Conservation (phyloP, 192 early-diverging fungal genomes). For the Endogone sp. region DNA sequence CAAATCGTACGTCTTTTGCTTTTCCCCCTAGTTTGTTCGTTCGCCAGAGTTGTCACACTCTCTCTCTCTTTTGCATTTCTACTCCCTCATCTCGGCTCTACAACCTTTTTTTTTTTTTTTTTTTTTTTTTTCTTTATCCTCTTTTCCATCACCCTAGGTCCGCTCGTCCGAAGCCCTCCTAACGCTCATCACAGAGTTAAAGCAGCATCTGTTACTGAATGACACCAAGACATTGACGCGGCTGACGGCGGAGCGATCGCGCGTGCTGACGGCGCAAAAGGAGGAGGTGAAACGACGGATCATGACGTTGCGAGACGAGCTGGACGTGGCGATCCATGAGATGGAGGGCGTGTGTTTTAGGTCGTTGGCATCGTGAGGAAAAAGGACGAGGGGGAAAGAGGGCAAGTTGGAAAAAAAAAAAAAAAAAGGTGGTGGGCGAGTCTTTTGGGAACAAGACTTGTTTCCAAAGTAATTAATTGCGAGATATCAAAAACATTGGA, state of each 20-base stretch:
- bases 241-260: conserved; percentile 27
- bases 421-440: too few species aligned
- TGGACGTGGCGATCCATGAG: background rate
- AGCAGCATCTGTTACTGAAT: conserved; percentile 44
- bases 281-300: conserved; percentile 27
- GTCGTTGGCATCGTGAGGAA: background rate
- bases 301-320: background rate
- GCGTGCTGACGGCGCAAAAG: conserved; percentile 32
- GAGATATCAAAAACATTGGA: too few species aligned
- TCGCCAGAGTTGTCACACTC: too few species aligned
- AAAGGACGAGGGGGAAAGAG: too few species aligned
- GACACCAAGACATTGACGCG: conserved; percentile 42
- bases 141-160: conserved; percentile 11
- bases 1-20: conserved; percentile 34
- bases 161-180: conserved; percentile 46
- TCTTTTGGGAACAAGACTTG: too few species aligned
- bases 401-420: too few species aligned
- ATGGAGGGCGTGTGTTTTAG: background rate
- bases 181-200: conserved; percentile 44
- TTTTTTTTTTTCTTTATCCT: background rate
- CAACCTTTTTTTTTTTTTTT: too few species aligned
- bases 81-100: background rate
- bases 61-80: background rate
- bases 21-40: too few species aligned
- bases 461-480: too few species aligned